phyloP scores from a whole-genome alignment of 2,329 filamentous ascomycete species.

The Talaromyces marneffei region DNA sequence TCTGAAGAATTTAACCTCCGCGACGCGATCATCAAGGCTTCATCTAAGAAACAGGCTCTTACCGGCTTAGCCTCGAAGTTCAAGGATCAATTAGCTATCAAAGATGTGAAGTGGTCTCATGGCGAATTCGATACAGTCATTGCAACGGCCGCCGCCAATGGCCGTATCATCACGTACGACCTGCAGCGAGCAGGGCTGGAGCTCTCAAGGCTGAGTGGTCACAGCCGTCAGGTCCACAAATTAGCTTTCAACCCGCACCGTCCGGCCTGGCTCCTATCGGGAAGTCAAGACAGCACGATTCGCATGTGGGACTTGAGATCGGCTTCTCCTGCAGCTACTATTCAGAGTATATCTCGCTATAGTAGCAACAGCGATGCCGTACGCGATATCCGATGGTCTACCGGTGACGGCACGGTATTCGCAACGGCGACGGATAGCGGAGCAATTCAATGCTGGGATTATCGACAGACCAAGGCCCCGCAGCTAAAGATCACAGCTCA shows the following conservation, averaged over 20 bases:
- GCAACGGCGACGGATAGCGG: slow-evolving; percentile 61
- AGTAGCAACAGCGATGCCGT: slow-evolving; percentile 56
- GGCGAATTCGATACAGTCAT: slow-evolving; percentile 55
- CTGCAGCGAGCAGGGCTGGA: slow-evolving; percentile 56
- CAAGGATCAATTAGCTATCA: slow-evolving; percentile 56
- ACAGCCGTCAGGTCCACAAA: slow-evolving; percentile 60
- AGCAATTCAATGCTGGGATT: slow-evolving; percentile 60
- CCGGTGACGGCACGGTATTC: slow-evolving; percentile 56
- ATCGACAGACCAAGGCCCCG: slow-evolving; percentile 51
- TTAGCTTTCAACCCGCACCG: slow-evolving; percentile 60
- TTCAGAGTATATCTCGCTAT: slow-evolving; percentile 51
- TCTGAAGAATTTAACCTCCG: slow-evolving; percentile 60
- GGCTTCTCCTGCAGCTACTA: slow-evolving; percentile 45
- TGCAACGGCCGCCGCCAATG: slow-evolving; percentile 59
- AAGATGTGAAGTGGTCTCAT: slow-evolving; percentile 64
- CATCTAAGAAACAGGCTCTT: slow-evolving; percentile 46
- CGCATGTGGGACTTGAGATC: slow-evolving; percentile 60
- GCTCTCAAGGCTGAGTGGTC: slow-evolving; percentile 58
- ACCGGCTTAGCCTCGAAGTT: slow-evolving; percentile 44
- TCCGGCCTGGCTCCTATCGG: slow-evolving; percentile 56
- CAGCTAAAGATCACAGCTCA: slow-evolving; percentile 58
- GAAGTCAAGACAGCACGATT: slow-evolving; percentile 59
- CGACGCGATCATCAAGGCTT: slow-evolving; percentile 54
- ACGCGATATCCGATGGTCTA: slow-evolving; percentile 60
- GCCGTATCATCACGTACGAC: slow-evolving; percentile 61